Percentiles rank a stretch among this genome's conserved stretches.
Evolutionary conservation across 179 eudicot species (phyloP).

Genomic region (Silene vulgaris): DNA sequence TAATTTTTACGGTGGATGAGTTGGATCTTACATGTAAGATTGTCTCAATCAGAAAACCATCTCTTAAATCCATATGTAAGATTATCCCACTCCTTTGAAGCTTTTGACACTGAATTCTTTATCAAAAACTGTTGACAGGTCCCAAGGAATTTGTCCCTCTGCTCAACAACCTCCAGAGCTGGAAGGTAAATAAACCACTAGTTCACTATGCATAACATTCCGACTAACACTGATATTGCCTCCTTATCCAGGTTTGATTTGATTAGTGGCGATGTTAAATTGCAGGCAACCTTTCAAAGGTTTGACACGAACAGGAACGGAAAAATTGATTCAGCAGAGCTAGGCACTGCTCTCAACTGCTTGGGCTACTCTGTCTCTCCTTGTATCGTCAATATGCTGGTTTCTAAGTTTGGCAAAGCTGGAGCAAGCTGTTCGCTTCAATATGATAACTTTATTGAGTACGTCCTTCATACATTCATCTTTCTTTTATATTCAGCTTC

Average conservation of each 20-base stretch:
- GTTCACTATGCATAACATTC: background rate
- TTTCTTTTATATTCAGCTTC: background rate
- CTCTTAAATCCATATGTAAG: background rate
- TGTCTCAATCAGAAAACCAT: background rate
- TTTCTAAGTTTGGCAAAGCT: constrained; percentile 59
- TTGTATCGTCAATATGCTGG: constrained; percentile 48
- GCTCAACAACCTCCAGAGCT: constrained; percentile 61
- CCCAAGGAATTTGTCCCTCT: constrained; percentile 75
- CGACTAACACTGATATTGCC: background rate
- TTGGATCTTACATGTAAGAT: background rate
- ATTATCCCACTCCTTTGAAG: background rate
- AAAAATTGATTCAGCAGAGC: constrained; percentile 50
- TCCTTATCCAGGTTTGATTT: background rate
- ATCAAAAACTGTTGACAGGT: constrained; percentile 34
- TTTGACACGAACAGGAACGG: constrained; percentile 78
- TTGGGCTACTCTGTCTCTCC: constrained; percentile 67
- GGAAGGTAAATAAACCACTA: constrained; percentile 52
- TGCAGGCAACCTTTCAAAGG: constrained; percentile 57
- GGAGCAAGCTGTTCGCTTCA: constrained; percentile 42
- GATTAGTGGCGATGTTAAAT: background rate
- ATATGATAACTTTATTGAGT: constrained; percentile 86
- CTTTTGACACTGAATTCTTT: background rate
- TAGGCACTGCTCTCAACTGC: constrained; percentile 57
- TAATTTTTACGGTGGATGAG: background rate
- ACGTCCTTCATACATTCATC: constrained; percentile 22